These are phyloP conservation scores for Lonicera japonica DNA, from an alignment of 129 eudicot genomes.

Conservation along the genomic window DNA sequence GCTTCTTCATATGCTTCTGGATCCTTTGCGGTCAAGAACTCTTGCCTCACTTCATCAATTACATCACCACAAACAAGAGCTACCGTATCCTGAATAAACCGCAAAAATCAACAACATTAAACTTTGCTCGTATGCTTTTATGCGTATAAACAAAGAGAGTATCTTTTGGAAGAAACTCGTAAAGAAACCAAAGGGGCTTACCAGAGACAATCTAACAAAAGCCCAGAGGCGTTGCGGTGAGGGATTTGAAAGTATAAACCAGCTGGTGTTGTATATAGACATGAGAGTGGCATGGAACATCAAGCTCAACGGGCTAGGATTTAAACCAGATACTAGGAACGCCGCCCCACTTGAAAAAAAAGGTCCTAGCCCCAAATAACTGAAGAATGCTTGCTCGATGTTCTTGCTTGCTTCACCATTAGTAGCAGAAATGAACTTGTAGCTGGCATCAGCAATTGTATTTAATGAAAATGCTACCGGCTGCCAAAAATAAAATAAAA, in stretches of 20 bases:
- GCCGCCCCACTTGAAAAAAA: conserved; percentile 19
- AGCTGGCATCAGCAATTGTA: conserved; percentile 24
- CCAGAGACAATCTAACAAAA: conserved; percentile 24
- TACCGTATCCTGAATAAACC: no score
- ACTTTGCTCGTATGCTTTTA: no score
- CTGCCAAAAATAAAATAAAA: conserved; percentile 7
- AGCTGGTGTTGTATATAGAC: conserved; percentile 24
- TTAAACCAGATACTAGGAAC: conserved; percentile 23
- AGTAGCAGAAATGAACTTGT: conserved; percentile 23
- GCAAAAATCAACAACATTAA: no score
- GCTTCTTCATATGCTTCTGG: no score
- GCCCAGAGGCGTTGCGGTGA: conserved; percentile 21
- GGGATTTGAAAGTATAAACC: conserved; percentile 26
- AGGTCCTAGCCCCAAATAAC: conserved; percentile 31
- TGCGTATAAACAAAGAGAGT: no score
- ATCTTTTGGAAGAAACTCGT: no score
- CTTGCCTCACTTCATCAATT: no score
- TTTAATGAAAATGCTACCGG: conserved; percentile 34
- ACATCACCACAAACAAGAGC: no score
- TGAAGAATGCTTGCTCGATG: conserved; percentile 28
- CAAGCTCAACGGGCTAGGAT: conserved; percentile 24
- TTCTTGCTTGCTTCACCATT: conserved; percentile 27
- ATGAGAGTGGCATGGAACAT: conserved; percentile 26
- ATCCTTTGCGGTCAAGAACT: no score
- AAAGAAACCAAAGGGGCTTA: no score